Percentiles rank a stretch among this genome's conserved stretches.
phyloP scores from a whole-genome alignment of 352 stramenopile species.

The Phytophthora cactorum region DNA sequence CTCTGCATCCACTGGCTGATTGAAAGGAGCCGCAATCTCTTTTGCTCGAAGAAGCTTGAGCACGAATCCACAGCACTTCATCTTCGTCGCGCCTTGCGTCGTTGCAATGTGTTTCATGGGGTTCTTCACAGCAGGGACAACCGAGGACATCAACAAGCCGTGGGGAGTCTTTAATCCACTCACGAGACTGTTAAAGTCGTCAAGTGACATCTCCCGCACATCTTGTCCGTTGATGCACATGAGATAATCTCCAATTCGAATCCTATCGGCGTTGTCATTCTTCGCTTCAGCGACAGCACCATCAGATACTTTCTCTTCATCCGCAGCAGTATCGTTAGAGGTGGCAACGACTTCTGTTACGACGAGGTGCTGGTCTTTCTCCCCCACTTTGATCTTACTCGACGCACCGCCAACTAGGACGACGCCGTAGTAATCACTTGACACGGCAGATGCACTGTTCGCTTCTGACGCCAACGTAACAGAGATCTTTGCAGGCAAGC shows the following conservation, averaged over 20 bases:
- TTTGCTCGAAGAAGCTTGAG: conserved; percentile 81
- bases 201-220: conserved; percentile 45
- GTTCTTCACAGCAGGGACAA: conserved; percentile 47
- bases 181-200: conserved; percentile 40
- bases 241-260: conserved; percentile 52
- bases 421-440: conserved; percentile 56
- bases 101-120: conserved; percentile 66
- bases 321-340: conserved; percentile 9
- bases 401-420: conserved; percentile 49
- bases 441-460: conserved; percentile 19
- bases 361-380: conserved; percentile 48
- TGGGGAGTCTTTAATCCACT: conserved; percentile 42
- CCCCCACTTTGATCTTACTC: conserved; percentile 43
- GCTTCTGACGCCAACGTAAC: conserved; percentile 17
- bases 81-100: conserved; percentile 57
- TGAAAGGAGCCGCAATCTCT: conserved; percentile 80
- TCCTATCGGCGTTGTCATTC: conserved; percentile 36
- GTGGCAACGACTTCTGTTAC: conserved; percentile 41
- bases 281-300: conserved; percentile 14
- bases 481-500: conserved; percentile 19
- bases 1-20: conserved; percentile 83
- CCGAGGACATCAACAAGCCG: conserved; percentile 64
- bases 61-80: conserved; percentile 76
- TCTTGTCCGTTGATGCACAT: conserved; percentile 62
- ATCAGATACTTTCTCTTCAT: conserved; percentile 17